Conservation (phyloP, 2,329 filamentous ascomycete genomes). For the Fusarium anthophilum region DNA sequence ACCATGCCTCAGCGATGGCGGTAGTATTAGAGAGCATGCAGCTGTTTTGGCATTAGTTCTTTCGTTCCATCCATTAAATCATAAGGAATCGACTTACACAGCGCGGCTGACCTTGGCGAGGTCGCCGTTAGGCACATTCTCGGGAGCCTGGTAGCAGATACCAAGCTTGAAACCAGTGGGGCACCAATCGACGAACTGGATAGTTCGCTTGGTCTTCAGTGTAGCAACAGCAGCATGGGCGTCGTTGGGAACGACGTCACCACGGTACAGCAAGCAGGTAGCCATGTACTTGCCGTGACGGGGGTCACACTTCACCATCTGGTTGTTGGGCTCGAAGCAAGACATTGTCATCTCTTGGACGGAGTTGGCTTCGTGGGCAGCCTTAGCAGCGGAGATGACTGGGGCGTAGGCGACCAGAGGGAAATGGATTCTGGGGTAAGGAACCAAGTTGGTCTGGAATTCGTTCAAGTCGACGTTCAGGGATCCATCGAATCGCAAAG, state of each 20-base stretch:
- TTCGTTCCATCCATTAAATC: not conserved
- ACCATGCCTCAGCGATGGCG: slow-evolving; percentile 98
- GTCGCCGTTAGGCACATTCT: slow-evolving; percentile 96
- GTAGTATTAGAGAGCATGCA: slow-evolving; percentile 99
- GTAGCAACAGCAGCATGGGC: slow-evolving; percentile 91
- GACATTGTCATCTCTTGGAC: slow-evolving; percentile 98
- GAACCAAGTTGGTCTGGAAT: slow-evolving; percentile 99
- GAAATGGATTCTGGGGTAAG: slow-evolving; percentile 99
- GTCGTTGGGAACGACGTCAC: slow-evolving; percentile 97
- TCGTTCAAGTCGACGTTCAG: slow-evolving; percentile 99
- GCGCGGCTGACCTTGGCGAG: slow-evolving; percentile 98
- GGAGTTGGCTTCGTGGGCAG: slow-evolving; percentile 96
- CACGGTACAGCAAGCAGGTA: slow-evolving; percentile 96
- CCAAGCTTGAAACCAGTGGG: slow-evolving; percentile 99
- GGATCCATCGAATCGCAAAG: slow-evolving; percentile 97
- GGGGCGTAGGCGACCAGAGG: slow-evolving; percentile 96
- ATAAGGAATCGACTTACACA: slow-evolving; percentile 73
- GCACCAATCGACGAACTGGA: slow-evolving; percentile 99
- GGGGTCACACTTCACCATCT: slow-evolving; percentile 99
- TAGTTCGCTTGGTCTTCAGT: slow-evolving; percentile 99
- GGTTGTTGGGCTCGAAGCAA: slow-evolving; percentile 99
- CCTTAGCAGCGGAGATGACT: slow-evolving; percentile 94
- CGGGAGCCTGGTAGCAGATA: slow-evolving; percentile 99
- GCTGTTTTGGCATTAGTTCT: slow-evolving; percentile 53
- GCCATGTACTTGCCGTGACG: slow-evolving; percentile 99